A percentile compares a stretch with the other conserved stretches of the same genome.
Conservation (phyloP, 2,329 filamentous ascomycete species). For the Sarocladiaceae sp. region DNA sequence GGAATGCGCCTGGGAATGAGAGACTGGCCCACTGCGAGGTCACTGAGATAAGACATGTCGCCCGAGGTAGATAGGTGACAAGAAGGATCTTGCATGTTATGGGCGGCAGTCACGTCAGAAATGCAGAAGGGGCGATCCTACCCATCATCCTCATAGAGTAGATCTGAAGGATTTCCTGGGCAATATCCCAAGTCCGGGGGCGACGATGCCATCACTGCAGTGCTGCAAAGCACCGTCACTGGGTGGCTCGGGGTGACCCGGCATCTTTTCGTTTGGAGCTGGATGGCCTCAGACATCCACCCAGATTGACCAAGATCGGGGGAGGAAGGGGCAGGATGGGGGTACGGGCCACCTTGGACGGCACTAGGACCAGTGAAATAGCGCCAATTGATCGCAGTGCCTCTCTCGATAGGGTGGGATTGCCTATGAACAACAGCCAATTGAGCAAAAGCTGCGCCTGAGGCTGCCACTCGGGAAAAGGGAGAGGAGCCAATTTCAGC, state of each 20-base stretch:
- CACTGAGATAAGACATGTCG: constrained; percentile 3
- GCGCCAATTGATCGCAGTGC: neutral
- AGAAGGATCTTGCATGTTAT: too few relatives aligned
- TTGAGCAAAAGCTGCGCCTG: too few relatives aligned
- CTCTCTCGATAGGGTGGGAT: constrained; percentile 1
- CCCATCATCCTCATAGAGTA: too few relatives aligned
- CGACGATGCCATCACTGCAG: neutral
- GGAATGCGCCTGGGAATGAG: constrained; percentile 8
- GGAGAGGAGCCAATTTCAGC: constrained; percentile 9
- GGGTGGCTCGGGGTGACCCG: constrained; percentile 7
- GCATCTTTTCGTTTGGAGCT: constrained; percentile 6
- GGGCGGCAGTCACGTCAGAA: too few relatives aligned
- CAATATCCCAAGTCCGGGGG: too few relatives aligned
- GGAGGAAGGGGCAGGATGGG: constrained; percentile 2
- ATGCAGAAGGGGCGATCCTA: too few relatives aligned
- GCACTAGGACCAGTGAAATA: constrained; percentile 2
- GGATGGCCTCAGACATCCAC: neutral
- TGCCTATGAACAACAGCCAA: too few relatives aligned
- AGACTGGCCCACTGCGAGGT: constrained; percentile 1
- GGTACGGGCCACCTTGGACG: neutral
- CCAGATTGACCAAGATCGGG: neutral
- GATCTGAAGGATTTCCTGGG: too few relatives aligned
- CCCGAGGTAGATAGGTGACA: too few relatives aligned
- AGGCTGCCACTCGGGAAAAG: constrained; percentile 22
- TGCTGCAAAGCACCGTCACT: neutral